Conservation (phyloP, 345 rosid genomes). For the Syzygium aromaticum region DNA sequence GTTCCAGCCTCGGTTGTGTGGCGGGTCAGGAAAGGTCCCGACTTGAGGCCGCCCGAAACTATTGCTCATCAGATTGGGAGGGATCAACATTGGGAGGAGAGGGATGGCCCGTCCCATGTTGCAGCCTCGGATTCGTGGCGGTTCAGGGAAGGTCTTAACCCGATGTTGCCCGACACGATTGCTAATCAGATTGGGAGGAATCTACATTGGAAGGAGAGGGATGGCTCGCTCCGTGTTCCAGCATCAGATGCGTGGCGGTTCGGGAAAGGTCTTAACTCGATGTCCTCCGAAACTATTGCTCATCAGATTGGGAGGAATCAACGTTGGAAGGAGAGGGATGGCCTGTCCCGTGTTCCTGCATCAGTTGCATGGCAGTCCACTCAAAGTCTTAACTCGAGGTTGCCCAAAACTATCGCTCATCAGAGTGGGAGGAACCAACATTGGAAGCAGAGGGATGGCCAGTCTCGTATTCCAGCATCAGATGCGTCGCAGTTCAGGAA, state of each 20-base stretch:
- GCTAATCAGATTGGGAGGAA: background rate
- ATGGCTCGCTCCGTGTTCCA: background rate
- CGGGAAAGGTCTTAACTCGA: too few species aligned
- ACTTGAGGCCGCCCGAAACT: background rate
- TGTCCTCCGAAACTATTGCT: too few species aligned
- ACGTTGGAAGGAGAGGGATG: background rate
- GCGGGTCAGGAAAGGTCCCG: background rate
- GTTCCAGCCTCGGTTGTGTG: background rate
- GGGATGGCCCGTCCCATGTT: background rate
- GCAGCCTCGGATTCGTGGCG: background rate
- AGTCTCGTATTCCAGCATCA: slow-evolving; percentile 22
- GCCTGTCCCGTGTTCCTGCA: background rate
- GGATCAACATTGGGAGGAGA: background rate
- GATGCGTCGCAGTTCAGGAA: slow-evolving; percentile 16
- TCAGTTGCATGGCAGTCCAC: background rate
- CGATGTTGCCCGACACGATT: background rate
- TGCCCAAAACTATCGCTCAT: background rate
- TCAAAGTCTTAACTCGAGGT: background rate
- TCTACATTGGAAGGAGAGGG: background rate
- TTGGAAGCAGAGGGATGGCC: slow-evolving; percentile 1
- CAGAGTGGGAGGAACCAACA: background rate
- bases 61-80: background rate
- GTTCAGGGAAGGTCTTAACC: background rate
- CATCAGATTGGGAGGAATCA: too few species aligned
- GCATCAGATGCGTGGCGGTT: background rate